A percentile compares a stretch with the other conserved stretches of the same genome.
These are phyloP conservation scores for Xylaria cubensis DNA, from an alignment of 495 filamentous ascomycete genomes.

Conservation along the genomic window DNA sequence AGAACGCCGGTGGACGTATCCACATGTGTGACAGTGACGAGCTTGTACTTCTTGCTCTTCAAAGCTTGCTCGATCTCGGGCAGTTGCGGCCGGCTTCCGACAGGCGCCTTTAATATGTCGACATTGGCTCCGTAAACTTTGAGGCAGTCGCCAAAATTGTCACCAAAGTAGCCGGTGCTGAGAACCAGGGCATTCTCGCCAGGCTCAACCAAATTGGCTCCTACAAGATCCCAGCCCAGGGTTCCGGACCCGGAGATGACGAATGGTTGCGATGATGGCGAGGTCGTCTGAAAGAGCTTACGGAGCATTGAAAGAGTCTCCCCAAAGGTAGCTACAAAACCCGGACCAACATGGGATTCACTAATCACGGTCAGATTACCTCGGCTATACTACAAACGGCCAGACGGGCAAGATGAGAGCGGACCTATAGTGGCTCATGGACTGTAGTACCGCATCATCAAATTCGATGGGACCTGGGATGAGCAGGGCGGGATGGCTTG, in stretches of 20 bases:
- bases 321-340: constrained; percentile 89
- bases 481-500: constrained; percentile 80
- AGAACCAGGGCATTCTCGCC: constrained; percentile 92
- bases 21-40: constrained; percentile 93
- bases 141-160: constrained; percentile 92
- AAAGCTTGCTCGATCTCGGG: constrained; percentile 86
- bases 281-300: constrained; percentile 88
- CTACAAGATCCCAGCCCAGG: constrained; percentile 94
- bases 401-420: constrained; percentile 33
- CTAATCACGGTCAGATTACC: constrained; percentile 49
- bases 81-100: constrained; percentile 87
- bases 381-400: background rate
- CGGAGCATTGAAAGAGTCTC: constrained; percentile 87
- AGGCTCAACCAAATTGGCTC: constrained; percentile 85
- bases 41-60: constrained; percentile 86
- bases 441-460: constrained; percentile 93
- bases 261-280: constrained; percentile 85
- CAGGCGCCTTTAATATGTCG: constrained; percentile 86
- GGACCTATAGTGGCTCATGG: constrained; percentile 96
- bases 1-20: constrained; percentile 97
- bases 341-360: constrained; percentile 87
- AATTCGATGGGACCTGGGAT: constrained; percentile 99
- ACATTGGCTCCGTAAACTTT: constrained; percentile 87
- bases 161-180: constrained; percentile 95
- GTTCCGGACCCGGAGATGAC: constrained; percentile 94